These are phyloP conservation scores for Colletotrichum noveboracense DNA, from an alignment of 2,329 filamentous ascomycete species.

Conservation along the genomic window DNA sequence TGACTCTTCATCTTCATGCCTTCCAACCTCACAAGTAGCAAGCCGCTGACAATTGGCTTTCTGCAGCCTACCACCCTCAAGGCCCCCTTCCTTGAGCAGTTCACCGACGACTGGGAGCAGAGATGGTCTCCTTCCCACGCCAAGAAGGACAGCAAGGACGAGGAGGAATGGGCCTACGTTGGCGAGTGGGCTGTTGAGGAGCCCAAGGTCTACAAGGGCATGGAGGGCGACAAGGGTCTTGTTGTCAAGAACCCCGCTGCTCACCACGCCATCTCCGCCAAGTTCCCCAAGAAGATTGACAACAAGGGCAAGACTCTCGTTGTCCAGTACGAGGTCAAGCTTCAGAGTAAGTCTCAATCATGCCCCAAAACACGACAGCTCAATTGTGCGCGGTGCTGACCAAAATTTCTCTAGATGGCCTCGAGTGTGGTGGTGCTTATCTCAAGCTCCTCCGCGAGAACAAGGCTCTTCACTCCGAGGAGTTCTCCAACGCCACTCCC, in stretches of 20 bases:
- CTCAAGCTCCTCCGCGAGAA: slow-evolving; percentile 98
- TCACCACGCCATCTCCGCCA: slow-evolving; percentile 98
- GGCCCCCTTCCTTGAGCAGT: slow-evolving; percentile 97
- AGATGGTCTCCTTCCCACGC: slow-evolving; percentile 95
- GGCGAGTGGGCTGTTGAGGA: slow-evolving; percentile 98
- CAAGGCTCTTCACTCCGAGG: slow-evolving; percentile 93
- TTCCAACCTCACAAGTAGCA: background rate
- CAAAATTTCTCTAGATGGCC: slow-evolving; percentile 66
- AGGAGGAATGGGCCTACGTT: slow-evolving; percentile 97
- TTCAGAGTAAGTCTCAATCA: slow-evolving; percentile 76
- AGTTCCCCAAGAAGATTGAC: slow-evolving; percentile 95
- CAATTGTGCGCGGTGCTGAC: background rate
- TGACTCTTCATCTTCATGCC: background rate
- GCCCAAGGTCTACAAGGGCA: slow-evolving; percentile 87
- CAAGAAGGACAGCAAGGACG: slow-evolving; percentile 88
- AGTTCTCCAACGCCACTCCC: slow-evolving; percentile 96
- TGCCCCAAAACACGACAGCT: background rate
- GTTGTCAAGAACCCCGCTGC: slow-evolving; percentile 98
- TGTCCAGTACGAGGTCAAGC: slow-evolving; percentile 99
- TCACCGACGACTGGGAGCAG: slow-evolving; percentile 93
- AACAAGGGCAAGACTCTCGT: slow-evolving; percentile 98
- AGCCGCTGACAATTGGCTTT: background rate
- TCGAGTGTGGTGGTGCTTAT: slow-evolving; percentile 98
- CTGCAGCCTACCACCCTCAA: slow-evolving; percentile 83
- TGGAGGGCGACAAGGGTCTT: slow-evolving; percentile 93